These are phyloP conservation scores for Sanghuangporus weigelae DNA, from an alignment of 1,284 basidiomycete genomes.

Conservation along the genomic window DNA sequence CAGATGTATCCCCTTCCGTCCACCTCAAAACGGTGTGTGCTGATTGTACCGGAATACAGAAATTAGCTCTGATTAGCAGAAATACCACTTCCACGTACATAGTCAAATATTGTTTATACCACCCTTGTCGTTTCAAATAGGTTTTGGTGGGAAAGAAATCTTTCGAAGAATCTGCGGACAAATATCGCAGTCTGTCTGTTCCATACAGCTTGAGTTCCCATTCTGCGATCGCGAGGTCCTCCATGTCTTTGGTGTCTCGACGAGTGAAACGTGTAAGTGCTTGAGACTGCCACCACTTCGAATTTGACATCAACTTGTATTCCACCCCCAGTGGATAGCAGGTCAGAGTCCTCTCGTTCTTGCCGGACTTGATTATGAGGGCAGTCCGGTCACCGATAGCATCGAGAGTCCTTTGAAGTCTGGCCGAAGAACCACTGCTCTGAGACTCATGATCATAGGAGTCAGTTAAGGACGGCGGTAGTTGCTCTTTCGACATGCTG, in stretches of 20 bases:
- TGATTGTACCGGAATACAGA: neutral
- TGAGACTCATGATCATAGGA: neutral
- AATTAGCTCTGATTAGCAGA: neutral
- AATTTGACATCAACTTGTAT: neutral
- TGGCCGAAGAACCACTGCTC: neutral
- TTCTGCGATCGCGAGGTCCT: neutral
- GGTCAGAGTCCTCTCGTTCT: neutral
- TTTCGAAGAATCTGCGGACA: neutral
- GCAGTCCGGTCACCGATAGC: neutral
- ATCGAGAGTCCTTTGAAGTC: neutral
- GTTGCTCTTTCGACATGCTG: neutral
- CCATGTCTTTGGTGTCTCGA: neutral
- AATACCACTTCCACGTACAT: neutral
- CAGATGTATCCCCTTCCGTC: neutral
- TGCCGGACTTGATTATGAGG: neutral
- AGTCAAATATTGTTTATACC: neutral
- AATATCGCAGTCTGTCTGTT: neutral
- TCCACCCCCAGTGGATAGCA: neutral
- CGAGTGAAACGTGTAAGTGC: neutral
- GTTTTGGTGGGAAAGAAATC: neutral
- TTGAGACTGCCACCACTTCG: neutral
- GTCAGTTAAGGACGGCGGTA: neutral
- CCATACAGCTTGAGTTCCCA: neutral
- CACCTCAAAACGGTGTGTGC: neutral
- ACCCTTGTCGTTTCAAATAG: neutral